phyloP scores from a whole-genome alignment of 2,329 filamentous ascomycete species.

The Trichoderma guizhouense region DNA sequence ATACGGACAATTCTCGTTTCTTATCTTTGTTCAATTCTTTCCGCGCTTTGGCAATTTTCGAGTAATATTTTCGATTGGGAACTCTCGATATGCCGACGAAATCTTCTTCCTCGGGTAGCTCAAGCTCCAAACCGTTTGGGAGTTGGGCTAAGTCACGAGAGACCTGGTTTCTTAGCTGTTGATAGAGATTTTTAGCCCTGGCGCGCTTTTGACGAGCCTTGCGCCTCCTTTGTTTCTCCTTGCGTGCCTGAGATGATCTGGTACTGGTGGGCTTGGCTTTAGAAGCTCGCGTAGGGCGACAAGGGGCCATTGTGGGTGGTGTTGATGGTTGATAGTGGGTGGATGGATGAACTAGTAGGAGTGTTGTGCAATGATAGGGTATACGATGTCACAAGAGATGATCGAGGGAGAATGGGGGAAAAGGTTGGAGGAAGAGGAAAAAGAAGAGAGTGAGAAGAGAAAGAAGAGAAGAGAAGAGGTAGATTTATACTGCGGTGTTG shows the following conservation, averaged over 20 bases:
- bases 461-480: background rate
- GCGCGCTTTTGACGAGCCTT: background rate
- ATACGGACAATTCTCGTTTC: background rate
- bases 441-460: background rate
- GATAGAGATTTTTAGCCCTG: background rate
- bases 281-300: background rate
- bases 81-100: background rate
- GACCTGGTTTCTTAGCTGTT: background rate
- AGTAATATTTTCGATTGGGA: background rate
- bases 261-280: background rate
- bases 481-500: background rate
- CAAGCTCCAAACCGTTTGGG: background rate
- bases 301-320: background rate
- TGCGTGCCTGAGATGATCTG: fast-evolving
- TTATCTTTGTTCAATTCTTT: background rate
- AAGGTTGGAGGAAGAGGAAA: background rate
- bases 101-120: background rate
- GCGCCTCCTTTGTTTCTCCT: background rate
- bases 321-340: background rate
- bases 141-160: background rate
- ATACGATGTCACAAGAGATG: background rate
- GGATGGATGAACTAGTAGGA: background rate
- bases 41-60: background rate
- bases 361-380: background rate
- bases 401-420: fast-evolving